Base-by-base conservation (phyloP, 129 eudicot genomes). In the Pseudognaphalium luteoalbum region DNA sequence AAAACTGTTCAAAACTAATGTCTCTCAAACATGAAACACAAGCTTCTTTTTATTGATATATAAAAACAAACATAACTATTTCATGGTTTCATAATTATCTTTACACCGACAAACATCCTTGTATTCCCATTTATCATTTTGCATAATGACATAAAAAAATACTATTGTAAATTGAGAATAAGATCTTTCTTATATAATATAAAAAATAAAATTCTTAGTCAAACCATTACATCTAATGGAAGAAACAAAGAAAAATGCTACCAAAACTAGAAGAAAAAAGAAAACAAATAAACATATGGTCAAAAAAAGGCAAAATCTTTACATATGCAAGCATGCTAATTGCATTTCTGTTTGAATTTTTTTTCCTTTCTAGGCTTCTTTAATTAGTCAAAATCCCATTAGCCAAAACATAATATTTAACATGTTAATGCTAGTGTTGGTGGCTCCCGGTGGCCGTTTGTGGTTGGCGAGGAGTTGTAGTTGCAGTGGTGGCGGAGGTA, bases 401-500 rank as follows among this genome's bases (percentile, higher is more conserved):
- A 68, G 41, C 74, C 75, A 68, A 60, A 60, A 74, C 71, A 34
- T 57, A 61, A 70, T 63, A 42, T 11, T 74, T 42, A 17, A 67
- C 67, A 21, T 66, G 65, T 73, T 78, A 75, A 35, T 57, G 57
- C 71, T 80, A 80, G 50, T 74, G 75, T 57, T 60, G 68, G 50
- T 74, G 83, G 76, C 56, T 10, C 7, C 33, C 21, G 7, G 79
- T 44, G 58, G 79, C 32, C 0, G 75, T 64, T 32, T 74, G 83
- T 66, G 68, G 79, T 57, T 41, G 75, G 66, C 65, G 71, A 11
- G 80, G 32, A 1, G 76, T 21, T 30, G 70, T 3, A 44, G 81
- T 14, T 2, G 86, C 11, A 17, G 88, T 17, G 64, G 86, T 6
- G 81, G 88, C 35, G 62, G 92, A 51, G 82, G 91, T 77, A 70